Evolutionary conservation across 2,329 filamentous ascomycete species (phyloP).

Genomic region (Pseudogymnoascus pannorum): DNA sequence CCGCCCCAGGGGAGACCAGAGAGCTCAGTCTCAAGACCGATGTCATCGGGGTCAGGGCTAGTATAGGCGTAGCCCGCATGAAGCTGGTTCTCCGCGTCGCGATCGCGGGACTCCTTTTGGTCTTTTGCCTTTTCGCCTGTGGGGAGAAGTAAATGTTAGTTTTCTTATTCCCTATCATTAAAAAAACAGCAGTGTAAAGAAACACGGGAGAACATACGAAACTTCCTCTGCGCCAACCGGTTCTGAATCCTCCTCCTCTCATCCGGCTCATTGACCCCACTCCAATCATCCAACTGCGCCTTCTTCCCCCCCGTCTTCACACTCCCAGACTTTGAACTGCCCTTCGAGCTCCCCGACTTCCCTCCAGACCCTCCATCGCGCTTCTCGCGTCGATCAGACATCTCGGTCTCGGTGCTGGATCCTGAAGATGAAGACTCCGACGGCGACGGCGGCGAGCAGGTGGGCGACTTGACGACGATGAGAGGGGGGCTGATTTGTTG

Average conservation of each 20-base stretch:
- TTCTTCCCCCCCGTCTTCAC: conserved; percentile 6
- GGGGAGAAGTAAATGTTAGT: background rate
- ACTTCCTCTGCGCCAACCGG: conserved; percentile 67
- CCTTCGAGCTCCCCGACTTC: background rate
- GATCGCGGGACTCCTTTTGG: conserved; percentile 57
- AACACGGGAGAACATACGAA: conserved; percentile 48
- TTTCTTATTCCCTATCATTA: too few species aligned
- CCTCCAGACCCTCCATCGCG: background rate
- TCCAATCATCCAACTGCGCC: conserved; percentile 52
- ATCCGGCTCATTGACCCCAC: conserved; percentile 59
- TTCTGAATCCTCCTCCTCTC: conserved; percentile 71
- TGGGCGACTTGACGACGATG: background rate
- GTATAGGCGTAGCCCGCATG: conserved; percentile 58
- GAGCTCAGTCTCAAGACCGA: conserved; percentile 45
- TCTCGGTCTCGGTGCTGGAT: background rate
- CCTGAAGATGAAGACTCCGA: background rate
- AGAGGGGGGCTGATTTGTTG: background rate
- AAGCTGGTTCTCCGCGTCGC: conserved; percentile 55
- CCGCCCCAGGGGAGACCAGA: conserved; percentile 68
- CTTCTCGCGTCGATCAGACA: background rate
- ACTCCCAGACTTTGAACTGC: background rate
- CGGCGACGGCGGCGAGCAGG: background rate
- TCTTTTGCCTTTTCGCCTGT: conserved; percentile 64
- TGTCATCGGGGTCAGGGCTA: conserved; percentile 50
- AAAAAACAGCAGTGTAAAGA: too few species aligned